These are phyloP conservation scores for Cucurbitaria berberidis DNA, from an alignment of 2,329 filamentous ascomycete genomes.

Conservation along the genomic window DNA sequence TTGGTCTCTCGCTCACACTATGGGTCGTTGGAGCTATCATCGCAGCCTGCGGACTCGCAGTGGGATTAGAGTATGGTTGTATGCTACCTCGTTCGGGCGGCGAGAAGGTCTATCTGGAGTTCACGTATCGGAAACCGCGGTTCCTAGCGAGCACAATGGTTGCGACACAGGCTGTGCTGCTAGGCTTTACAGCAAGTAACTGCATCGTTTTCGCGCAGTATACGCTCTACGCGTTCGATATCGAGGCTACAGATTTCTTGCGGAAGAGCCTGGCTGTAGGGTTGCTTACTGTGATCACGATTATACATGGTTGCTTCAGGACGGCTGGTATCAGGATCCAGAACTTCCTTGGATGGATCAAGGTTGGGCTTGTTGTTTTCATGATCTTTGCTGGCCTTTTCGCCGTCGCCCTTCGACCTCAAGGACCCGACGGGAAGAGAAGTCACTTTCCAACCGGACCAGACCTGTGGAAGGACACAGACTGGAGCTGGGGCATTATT, in stretches of 20 bases:
- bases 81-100: slow-evolving; percentile 74
- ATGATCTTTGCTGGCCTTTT: slow-evolving; percentile 49
- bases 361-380: slow-evolving; percentile 46
- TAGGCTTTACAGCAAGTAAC: slow-evolving; percentile 73
- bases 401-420: slow-evolving; percentile 38
- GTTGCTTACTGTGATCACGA: slow-evolving; percentile 47
- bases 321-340: slow-evolving; percentile 47
- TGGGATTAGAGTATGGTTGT: slow-evolving; percentile 71
- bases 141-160: slow-evolving; percentile 70
- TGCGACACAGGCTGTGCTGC: slow-evolving; percentile 66
- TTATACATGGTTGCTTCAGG: slow-evolving; percentile 48
- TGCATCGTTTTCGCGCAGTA: slow-evolving; percentile 74
- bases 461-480: slow-evolving; percentile 66
- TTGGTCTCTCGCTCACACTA: slow-evolving; percentile 66
- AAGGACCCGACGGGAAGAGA: slow-evolving; percentile 20
- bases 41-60: slow-evolving; percentile 65
- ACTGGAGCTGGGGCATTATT: slow-evolving; percentile 73
- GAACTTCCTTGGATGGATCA: slow-evolving; percentile 51
- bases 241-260: slow-evolving; percentile 58
- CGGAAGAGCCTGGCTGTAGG: slow-evolving; percentile 59
- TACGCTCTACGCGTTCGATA: slow-evolving; percentile 63
- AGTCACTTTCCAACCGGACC: slow-evolving; percentile 54
- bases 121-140: slow-evolving; percentile 67
- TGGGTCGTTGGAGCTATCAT: slow-evolving; percentile 69
- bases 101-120: slow-evolving; percentile 73